Percentiles rank a stretch among this genome's conserved stretches.
These are phyloP conservation scores for Didymella pinodella DNA, from an alignment of 2,329 filamentous ascomycete genomes.

Conservation along the genomic window DNA sequence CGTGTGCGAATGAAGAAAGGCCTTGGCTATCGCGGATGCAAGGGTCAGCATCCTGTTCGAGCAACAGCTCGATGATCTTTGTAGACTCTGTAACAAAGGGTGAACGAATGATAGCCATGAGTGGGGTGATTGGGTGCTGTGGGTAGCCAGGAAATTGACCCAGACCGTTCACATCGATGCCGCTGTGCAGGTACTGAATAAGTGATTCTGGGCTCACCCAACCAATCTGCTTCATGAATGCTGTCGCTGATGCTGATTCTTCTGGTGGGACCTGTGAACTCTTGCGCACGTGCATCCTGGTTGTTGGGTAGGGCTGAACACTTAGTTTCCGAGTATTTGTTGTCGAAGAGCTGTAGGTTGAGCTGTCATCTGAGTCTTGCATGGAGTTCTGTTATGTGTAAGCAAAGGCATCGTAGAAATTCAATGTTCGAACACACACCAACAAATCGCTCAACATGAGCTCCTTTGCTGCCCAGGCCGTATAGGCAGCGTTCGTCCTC, in stretches of 20 bases:
- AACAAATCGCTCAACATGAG: slow-evolving; percentile 16
- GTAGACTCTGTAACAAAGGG: slow-evolving; percentile 21
- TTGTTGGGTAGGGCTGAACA: slow-evolving; percentile 20
- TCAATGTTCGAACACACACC: neutral
- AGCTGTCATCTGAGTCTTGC: slow-evolving; percentile 21
- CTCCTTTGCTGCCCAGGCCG: slow-evolving; percentile 20
- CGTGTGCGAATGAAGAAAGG: slow-evolving; percentile 21
- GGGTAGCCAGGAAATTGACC: slow-evolving; percentile 20
- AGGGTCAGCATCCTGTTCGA: slow-evolving; percentile 21
- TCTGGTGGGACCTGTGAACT: slow-evolving; percentile 10
- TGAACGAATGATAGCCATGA: slow-evolving; percentile 22
- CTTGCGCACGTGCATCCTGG: slow-evolving; percentile 16
- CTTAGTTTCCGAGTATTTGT: slow-evolving; percentile 8
- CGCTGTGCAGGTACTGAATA: slow-evolving; percentile 19
- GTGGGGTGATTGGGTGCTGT: slow-evolving; percentile 19
- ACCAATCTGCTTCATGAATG: slow-evolving; percentile 21
- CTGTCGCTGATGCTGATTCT: slow-evolving; percentile 18
- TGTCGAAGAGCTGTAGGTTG: slow-evolving; percentile 17
- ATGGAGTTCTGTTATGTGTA: slow-evolving; percentile 11
- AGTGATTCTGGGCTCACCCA: slow-evolving; percentile 23
- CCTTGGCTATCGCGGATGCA: slow-evolving; percentile 18
- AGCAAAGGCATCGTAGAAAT: neutral
- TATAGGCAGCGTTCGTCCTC: slow-evolving; percentile 20
- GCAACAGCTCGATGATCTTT: slow-evolving; percentile 18
- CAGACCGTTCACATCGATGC: slow-evolving; percentile 21